Evolutionary conservation across 2,329 filamentous ascomycete genomes (phyloP), one percentile per base, ranked within the genome.

Genomic region (Leptoxyphium fumago): DNA sequence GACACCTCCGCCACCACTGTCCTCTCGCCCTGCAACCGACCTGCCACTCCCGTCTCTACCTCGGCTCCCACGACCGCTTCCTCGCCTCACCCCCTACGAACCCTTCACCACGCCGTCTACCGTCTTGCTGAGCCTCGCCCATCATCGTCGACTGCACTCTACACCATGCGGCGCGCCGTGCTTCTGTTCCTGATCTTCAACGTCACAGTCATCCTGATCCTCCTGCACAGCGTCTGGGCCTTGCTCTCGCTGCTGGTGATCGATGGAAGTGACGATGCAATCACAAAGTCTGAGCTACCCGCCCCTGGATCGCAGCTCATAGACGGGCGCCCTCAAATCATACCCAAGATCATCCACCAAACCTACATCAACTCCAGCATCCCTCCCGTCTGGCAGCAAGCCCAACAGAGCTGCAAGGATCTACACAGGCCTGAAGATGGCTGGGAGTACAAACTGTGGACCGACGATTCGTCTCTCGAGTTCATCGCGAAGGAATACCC

Each of bases 361-460:
- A 84, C 81, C 9, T 84, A 84, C 62, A 76, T 75, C 55, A 84
- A 83, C 58, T 74, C 79, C 45, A 76, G 71, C 38, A 77, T 86
- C 34, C 82, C 82, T 0, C 66, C 65, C 39, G 72, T 78, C 43
- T 86, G 82, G 82, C 63, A 69, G 46, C 70, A 69, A 9, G 72
- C 80, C 29, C 79, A 83, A 52, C 66, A 77, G 61, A 79, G 71
- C 52, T 86, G 82, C 63, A 65, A 78, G 44, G 72, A 80, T 17
- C 60, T 80, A 42, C 82, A 87, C 57, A 17, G 11, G 38, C 38
- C 13, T 11, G 14, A 40, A 13, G 48, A 53, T 46, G 49, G 52
- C 2, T 87, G 80, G 60, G 79, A 86, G 57, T 84, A 84, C 65
- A 84, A 84, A 79, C 72, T 88, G 15, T 91, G 84, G 84, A 86